A percentile compares a stretch with the other conserved stretches of the same genome.
phyloP scores from a whole-genome alignment of 1,139 yeast genomes.

The Saccharomycopsis hybrid region DNA sequence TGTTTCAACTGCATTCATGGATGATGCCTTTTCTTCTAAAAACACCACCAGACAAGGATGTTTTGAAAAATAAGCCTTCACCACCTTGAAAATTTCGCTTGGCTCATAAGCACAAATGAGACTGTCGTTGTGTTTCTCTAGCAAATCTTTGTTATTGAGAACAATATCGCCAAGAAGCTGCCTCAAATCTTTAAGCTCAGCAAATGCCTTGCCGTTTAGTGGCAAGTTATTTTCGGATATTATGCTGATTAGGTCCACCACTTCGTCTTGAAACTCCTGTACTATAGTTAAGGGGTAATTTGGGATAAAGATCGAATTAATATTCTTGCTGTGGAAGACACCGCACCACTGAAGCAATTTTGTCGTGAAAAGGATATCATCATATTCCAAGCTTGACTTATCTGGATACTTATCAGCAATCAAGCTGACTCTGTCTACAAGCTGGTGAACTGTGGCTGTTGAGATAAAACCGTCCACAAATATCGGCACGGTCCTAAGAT shows the following conservation, averaged over 20 bases:
- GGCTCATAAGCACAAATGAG: constrained; percentile 4
- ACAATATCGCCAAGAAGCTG: not conserved
- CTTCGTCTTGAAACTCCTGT: constrained; percentile 1
- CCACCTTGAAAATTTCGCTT: not conserved
- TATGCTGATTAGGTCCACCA: not conserved
- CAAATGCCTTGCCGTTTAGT: not conserved
- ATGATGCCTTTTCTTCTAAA: not conserved
- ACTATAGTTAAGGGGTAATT: not conserved
- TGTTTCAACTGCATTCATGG: constrained; percentile 8
- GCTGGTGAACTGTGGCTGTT: not conserved
- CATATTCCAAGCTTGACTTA: not conserved
- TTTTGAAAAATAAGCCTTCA: not conserved
- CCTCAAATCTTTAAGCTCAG: not conserved
- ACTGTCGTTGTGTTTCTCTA: constrained; percentile 2
- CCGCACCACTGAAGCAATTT: not conserved
- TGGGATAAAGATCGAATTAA: constrained; percentile 1
- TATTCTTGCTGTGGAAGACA: not conserved
- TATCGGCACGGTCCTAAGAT: constrained; percentile 1
- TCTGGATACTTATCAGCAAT: not conserved
- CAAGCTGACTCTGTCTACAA: not conserved
- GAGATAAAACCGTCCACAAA: constrained; percentile 7
- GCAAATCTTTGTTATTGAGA: not conserved
- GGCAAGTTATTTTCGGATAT: no score
- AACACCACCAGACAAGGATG: not conserved
- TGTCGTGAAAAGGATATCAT: not conserved